Percentiles rank a stretch among this genome's conserved stretches.
Evolutionary conservation across 495 filamentous ascomycete species (phyloP).

Genomic region (Oidiodendron maius): DNA sequence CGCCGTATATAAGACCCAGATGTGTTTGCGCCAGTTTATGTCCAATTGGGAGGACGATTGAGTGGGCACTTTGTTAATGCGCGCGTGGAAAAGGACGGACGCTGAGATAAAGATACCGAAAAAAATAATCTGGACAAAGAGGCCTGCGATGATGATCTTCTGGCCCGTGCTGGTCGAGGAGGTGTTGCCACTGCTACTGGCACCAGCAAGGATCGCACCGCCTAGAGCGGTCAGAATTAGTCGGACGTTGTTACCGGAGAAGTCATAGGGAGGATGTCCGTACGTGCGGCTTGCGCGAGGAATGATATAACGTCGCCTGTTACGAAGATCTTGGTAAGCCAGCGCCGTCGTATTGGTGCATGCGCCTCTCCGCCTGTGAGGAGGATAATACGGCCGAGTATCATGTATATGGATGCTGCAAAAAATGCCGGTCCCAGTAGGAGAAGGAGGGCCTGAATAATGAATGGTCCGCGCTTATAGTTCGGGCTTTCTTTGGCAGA

Average conservation of each 20-base stretch:
- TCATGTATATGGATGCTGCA: constrained; percentile 51
- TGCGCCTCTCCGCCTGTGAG: constrained; percentile 36
- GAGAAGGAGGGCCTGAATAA: constrained; percentile 38
- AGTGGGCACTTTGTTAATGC: constrained; percentile 1
- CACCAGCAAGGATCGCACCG: constrained; percentile 29
- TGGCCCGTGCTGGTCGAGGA: constrained; percentile 29
- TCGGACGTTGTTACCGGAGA: not conserved
- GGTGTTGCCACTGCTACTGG: constrained; percentile 17
- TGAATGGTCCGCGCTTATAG: constrained; percentile 32
- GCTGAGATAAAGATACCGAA: constrained; percentile 45
- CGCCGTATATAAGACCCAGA: constrained; percentile 39
- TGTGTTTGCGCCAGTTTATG: constrained; percentile 14
- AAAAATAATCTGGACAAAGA: constrained; percentile 42
- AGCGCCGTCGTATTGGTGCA: constrained; percentile 27
- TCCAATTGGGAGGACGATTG: not conserved
- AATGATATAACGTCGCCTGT: constrained; percentile 38
- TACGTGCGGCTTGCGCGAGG: constrained; percentile 29
- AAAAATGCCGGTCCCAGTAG: constrained; percentile 46
- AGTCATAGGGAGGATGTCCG: not conserved
- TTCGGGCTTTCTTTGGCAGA: constrained; percentile 31
- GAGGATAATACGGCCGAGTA: constrained; percentile 39
- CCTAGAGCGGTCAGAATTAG: not conserved
- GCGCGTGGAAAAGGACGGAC: constrained; percentile 31
- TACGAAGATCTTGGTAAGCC: constrained; percentile 41
- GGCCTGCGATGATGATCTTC: constrained; percentile 35